Base-by-base conservation (phyloP, 306 rosid genomes). In the Prunus fruticosa region DNA sequence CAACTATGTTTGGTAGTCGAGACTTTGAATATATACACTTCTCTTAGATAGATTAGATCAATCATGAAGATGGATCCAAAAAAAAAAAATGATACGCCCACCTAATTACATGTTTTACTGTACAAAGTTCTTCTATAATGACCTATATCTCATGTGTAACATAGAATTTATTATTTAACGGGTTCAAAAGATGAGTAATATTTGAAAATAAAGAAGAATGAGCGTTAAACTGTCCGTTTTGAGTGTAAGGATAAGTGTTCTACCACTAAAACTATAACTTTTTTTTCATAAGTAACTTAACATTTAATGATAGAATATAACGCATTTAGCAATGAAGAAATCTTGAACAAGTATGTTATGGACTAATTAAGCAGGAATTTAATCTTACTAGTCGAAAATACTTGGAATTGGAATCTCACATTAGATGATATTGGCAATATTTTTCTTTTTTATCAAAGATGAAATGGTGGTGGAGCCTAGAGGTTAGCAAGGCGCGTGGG, bases 401-500 rank as follows among this genome's bases (percentile, higher is more conserved):
- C 47, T 64, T 64, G 69, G 13, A 27, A 62, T 28, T 64, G 69
- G 6, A 64, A 38, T 34, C 38, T 38, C 49, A 19, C 47, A 64
- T 64, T 8, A 34, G 25, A 10, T 18, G 0, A 13, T 64, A 1
- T 64, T 34, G 19, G 57, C 16, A 16, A 7, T 38, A 38, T 38
- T 6, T 38, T 6, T 38, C 8, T 6, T 6, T 38, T 38, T 38
- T 38, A 25, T 60, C 18, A 10, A 60, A 60, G 18, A 22, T 22
- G 64, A 60, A 60, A 28, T 34, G 69, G 47, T 64, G 69, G 25
- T 64, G 49, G 69, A 50, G 43, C 72, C 72, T 46, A 27, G 43
- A 25, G 25, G 52, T 32, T 54, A 13, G 67, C 11, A 3, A 57
- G 68, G 57, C 77, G 77, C 46, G 77, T 73, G 58, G 18, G 56